A percentile compares a stretch with the other conserved stretches of the same genome.
Evolutionary conservation across 257 asterid species (phyloP).

Genomic region (Penstemon eatonii): DNA sequence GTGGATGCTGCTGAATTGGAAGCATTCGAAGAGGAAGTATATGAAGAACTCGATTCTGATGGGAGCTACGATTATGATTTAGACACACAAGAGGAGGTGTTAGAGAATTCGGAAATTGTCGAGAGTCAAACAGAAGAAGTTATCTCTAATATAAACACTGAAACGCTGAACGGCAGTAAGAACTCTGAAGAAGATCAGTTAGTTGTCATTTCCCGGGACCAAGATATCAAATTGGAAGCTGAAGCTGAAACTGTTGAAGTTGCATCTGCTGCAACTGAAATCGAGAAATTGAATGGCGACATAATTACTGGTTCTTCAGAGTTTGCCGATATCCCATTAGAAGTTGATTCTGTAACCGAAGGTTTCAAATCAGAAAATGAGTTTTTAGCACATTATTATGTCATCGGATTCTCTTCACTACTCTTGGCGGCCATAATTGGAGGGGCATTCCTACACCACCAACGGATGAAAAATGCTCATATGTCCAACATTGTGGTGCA

Average conservation of each 20-base stretch:
- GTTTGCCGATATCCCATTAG: conserved; percentile 22
- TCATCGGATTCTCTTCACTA: conserved; percentile 32
- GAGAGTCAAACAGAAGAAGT: conserved; percentile 17
- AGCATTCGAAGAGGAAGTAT: conserved; percentile 33
- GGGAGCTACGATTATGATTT: conserved; percentile 29
- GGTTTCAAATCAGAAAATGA: conserved; percentile 17
- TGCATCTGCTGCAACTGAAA: conserved; percentile 20
- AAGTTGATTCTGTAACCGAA: conserved; percentile 13
- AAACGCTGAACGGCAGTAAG: background rate
- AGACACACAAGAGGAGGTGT: conserved; percentile 18
- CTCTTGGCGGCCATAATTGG: conserved; percentile 36
- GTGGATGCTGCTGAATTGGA: conserved; percentile 21
- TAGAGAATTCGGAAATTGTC: conserved; percentile 23
- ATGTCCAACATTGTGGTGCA: conserved; percentile 3
- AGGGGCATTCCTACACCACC: conserved; percentile 32
- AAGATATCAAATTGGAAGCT: conserved; percentile 27
- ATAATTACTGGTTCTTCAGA: conserved; percentile 11
- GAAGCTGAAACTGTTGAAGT: conserved; percentile 25
- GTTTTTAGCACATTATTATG: background rate
- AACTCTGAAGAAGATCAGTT: conserved; percentile 18
- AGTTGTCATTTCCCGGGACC: conserved; percentile 17
- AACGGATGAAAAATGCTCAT: conserved; percentile 25
- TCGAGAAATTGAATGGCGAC: conserved; percentile 3
- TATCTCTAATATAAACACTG: conserved; percentile 17
- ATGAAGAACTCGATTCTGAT: conserved; percentile 29